phyloP scores from a whole-genome alignment of 495 filamentous ascomycete species.

The Penicillium pulvis region DNA sequence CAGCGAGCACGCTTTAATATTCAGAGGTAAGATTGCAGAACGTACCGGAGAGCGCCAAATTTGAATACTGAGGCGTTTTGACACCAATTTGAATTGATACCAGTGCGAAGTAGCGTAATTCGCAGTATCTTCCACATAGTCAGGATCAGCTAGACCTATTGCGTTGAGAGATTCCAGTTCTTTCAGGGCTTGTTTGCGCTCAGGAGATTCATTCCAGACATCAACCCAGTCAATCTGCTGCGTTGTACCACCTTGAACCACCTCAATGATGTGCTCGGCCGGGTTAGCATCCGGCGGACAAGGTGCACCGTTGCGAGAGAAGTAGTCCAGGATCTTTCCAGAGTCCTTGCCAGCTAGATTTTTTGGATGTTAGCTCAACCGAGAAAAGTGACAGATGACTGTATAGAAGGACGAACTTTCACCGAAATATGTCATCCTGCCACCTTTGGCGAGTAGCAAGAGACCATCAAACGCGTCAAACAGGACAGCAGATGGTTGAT shows the following conservation, averaged over 20 bases:
- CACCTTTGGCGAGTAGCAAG: slow-evolving; percentile 53
- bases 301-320: slow-evolving; percentile 52
- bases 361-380: slow-evolving; percentile 5
- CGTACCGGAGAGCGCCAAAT: slow-evolving; percentile 83
- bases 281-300: slow-evolving; percentile 56
- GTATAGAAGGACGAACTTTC: slow-evolving; percentile 43
- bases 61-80: slow-evolving; percentile 72
- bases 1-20: background rate
- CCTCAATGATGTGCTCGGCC: slow-evolving; percentile 60
- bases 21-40: slow-evolving; percentile 54
- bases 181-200: slow-evolving; percentile 58
- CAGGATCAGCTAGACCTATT: slow-evolving; percentile 32
- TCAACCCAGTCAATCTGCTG: slow-evolving; percentile 49
- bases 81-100: slow-evolving; percentile 53
- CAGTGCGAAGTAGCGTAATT: slow-evolving; percentile 45
- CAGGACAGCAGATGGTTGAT: slow-evolving; percentile 79
- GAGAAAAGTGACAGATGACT: background rate
- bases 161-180: slow-evolving; percentile 67
- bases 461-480: slow-evolving; percentile 55
- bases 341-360: slow-evolving; percentile 62
- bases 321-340: slow-evolving; percentile 59
- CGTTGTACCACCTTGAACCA: slow-evolving; percentile 38
- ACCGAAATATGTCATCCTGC: slow-evolving; percentile 59
- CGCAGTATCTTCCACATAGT: slow-evolving; percentile 50
- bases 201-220: slow-evolving; percentile 54